A percentile compares a stretch with the other conserved stretches of the same genome.
Conservation (phyloP, 306 rosid species). For the Geum urbanum region DNA sequence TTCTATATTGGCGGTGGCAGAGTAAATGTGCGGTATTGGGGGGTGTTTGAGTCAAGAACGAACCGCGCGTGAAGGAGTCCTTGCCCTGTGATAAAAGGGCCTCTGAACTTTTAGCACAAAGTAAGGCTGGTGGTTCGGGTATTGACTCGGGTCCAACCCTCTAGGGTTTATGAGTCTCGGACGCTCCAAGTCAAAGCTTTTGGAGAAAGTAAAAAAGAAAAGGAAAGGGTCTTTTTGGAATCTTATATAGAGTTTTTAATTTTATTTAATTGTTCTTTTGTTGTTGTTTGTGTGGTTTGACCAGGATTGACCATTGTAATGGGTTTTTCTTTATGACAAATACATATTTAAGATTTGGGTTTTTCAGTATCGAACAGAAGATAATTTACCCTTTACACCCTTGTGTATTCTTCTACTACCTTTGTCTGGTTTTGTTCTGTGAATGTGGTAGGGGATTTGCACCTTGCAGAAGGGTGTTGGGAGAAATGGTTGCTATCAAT, state of each 20-base stretch:
- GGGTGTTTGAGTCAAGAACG: conserved; percentile 99
- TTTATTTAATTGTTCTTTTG: neutral
- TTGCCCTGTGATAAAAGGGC: conserved; percentile 56
- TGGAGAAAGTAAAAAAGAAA: neutral
- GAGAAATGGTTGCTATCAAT: conserved; percentile 43
- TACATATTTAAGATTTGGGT: neutral
- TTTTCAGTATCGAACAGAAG: neutral
- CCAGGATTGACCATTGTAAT: conserved; percentile 8
- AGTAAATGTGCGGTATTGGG: conserved; percentile 19
- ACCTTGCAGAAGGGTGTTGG: conserved; percentile 42
- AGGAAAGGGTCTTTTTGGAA: conserved; percentile 19
- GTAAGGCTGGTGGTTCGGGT: conserved; percentile 98
- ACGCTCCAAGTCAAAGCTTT: conserved; percentile 6
- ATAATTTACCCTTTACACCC: neutral
- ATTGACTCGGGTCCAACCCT: conserved; percentile 87
- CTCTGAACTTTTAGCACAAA: conserved; percentile 26
- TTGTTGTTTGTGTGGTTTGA: conserved; percentile 3
- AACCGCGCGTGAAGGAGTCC: conserved; percentile 65
- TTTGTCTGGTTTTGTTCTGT: conserved; percentile 25
- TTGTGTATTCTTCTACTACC: neutral
- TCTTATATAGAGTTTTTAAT: neutral
- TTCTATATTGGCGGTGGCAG: conserved; percentile 31
- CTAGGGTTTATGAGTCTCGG: conserved; percentile 19
- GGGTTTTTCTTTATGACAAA: conserved; percentile 2
- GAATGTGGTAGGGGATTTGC: conserved; percentile 28